These are phyloP conservation scores for Candida montana DNA, from an alignment of 805 yeast species.

Conservation along the genomic window DNA sequence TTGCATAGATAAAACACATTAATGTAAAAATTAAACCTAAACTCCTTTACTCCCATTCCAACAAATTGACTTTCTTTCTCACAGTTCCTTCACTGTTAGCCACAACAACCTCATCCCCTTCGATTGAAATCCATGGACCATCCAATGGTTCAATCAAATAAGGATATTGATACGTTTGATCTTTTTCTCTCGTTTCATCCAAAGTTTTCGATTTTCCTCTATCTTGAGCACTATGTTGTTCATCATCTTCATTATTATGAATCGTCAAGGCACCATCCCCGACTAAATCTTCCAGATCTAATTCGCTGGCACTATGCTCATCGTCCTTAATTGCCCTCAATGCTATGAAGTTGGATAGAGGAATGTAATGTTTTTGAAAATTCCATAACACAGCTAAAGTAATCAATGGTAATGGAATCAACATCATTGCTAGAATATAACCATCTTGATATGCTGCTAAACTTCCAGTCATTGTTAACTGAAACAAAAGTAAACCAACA, in stretches of 20 bases:
- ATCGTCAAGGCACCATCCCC: conserved; percentile 19
- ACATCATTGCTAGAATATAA: conserved; percentile 61
- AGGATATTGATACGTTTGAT: conserved; percentile 75
- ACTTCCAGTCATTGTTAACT: conserved; percentile 89
- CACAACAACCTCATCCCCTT: conserved; percentile 47
- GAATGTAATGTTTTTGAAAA: conserved; percentile 75
- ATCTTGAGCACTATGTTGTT: background rate
- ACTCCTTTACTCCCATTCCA: conserved; percentile 38
- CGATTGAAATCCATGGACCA: conserved; percentile 79
- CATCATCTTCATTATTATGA: conserved; percentile 7
- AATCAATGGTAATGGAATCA: conserved; percentile 71
- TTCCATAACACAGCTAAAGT: conserved; percentile 68
- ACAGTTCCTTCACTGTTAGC: conserved; percentile 40
- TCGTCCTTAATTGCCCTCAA: conserved; percentile 63
- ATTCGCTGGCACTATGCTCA: conserved; percentile 27
- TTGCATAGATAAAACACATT: no score
- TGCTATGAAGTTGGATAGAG: conserved; percentile 81
- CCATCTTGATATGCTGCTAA: conserved; percentile 75
- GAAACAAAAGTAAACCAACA: conserved; percentile 77
- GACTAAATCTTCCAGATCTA: conserved; percentile 16
- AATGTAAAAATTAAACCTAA: background rate
- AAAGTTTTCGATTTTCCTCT: conserved; percentile 41
- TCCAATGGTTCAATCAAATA: conserved; percentile 63
- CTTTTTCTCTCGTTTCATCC: conserved; percentile 71
- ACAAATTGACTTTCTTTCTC: conserved; percentile 30